Evolutionary conservation across 1,284 basidiomycete genomes (phyloP).

Genomic region (Earliella scabrosa): DNA sequence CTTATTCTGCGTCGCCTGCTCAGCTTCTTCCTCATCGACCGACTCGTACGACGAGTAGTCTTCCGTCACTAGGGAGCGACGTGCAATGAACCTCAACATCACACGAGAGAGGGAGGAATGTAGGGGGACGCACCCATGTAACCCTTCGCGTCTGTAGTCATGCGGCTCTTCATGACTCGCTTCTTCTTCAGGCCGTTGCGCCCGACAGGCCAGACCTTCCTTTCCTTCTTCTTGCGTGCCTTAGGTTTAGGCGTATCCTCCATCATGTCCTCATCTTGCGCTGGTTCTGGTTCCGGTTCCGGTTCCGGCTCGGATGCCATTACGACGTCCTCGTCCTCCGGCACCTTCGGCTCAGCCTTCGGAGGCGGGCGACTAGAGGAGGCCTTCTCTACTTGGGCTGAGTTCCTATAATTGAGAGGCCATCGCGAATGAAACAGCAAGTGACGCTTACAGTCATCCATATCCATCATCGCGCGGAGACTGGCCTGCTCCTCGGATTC

Average conservation of each 20-base stretch:
- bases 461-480: slow-evolving; percentile 72
- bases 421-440: too few relatives aligned
- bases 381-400: slow-evolving; percentile 22
- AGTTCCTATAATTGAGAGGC: too few relatives aligned
- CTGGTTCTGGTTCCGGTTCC: slow-evolving; percentile 20
- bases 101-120: too few relatives aligned
- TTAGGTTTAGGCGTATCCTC: slow-evolving; percentile 46
- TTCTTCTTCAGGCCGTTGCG: slow-evolving; percentile 75
- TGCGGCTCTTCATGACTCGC: slow-evolving; percentile 61
- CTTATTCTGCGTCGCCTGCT: slow-evolving; percentile 34
- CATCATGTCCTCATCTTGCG: slow-evolving; percentile 33
- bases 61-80: slow-evolving; percentile 57
- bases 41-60: slow-evolving; percentile 84
- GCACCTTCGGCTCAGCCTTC: neutral
- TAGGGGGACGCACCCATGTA: slow-evolving; percentile 59
- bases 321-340: slow-evolving; percentile 40
- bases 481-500: slow-evolving; percentile 44
- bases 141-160: slow-evolving; percentile 63
- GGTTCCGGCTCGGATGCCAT: slow-evolving; percentile 39
- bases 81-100: neutral
- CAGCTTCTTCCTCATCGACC: slow-evolving; percentile 60
- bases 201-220: slow-evolving; percentile 68
- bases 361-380: slow-evolving; percentile 9
- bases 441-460: slow-evolving; percentile 62
- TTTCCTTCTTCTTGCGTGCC: slow-evolving; percentile 57